Evolutionary conservation across 805 yeast species (phyloP).

Genomic region (Cyberlindnera japonica): DNA sequence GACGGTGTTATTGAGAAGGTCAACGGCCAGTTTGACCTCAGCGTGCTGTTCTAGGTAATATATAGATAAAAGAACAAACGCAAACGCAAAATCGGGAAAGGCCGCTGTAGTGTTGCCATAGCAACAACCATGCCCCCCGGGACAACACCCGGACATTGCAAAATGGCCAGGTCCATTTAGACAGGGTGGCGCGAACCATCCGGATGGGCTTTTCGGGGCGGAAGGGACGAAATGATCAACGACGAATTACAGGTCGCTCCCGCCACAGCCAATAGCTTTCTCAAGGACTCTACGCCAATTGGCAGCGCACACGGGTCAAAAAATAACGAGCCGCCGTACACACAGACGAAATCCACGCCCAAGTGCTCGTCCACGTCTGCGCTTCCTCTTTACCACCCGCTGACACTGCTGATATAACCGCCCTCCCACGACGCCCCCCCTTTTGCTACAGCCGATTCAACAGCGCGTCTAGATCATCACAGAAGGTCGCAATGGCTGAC

Average conservation of each 20-base stretch:
- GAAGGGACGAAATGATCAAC: constrained; percentile 16
- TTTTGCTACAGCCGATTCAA: constrained; percentile 2
- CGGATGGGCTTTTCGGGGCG: constrained; percentile 15
- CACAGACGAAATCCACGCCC: not conserved
- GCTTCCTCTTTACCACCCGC: constrained; percentile 5
- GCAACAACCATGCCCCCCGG: too few relatives aligned
- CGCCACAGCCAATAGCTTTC: not conserved
- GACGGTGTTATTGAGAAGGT: constrained; percentile 53
- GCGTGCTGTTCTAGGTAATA: too few relatives aligned
- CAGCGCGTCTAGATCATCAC: not conserved
- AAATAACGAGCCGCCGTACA: not conserved
- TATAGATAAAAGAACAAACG: too few relatives aligned
- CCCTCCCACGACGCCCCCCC: constrained; percentile 1
- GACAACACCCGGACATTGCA: too few relatives aligned
- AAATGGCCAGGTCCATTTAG: too few relatives aligned
- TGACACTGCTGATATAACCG: not conserved
- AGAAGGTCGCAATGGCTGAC: constrained; percentile 42
- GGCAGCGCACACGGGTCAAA: not conserved
- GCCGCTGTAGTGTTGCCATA: too few relatives aligned
- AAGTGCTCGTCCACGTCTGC: not conserved
- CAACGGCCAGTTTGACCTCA: constrained; percentile 51
- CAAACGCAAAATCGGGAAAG: too few relatives aligned
- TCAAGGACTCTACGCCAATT: too few relatives aligned
- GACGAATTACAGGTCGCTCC: constrained; percentile 8
- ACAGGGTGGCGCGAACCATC: too few relatives aligned